Evolutionary conservation across 2,329 filamentous ascomycete species (phyloP).

Genomic region (Alternaria sp.): DNA sequence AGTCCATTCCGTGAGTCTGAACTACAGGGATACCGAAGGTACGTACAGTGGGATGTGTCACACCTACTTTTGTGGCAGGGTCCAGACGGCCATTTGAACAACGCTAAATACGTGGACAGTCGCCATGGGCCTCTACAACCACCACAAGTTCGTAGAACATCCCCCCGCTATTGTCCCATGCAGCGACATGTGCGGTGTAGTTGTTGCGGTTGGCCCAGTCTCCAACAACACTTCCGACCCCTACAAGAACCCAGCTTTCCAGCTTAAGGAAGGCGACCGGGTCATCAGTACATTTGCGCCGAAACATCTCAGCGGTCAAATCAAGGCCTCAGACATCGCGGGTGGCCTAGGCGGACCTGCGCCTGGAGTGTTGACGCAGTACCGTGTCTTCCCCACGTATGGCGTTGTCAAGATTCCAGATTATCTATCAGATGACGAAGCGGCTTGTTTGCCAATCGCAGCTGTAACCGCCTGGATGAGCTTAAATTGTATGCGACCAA

Average conservation of each 20-base stretch:
- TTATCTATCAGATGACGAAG: slow-evolving; percentile 66
- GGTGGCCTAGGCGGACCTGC: slow-evolving; percentile 67
- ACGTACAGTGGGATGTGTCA: background rate
- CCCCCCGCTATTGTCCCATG: slow-evolving; percentile 64
- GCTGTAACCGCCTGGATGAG: slow-evolving; percentile 70
- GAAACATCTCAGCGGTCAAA: slow-evolving; percentile 64
- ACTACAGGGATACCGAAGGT: slow-evolving; percentile 61
- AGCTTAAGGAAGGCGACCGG: slow-evolving; percentile 60
- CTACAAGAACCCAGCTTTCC: slow-evolving; percentile 54
- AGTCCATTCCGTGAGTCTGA: slow-evolving; percentile 60
- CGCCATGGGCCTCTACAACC: slow-evolving; percentile 69
- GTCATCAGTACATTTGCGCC: slow-evolving; percentile 70
- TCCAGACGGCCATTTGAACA: background rate
- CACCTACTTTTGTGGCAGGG: background rate
- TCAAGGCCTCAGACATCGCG: slow-evolving; percentile 62
- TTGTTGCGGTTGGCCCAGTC: slow-evolving; percentile 57
- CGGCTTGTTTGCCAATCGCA: slow-evolving; percentile 66
- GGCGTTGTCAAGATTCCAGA: slow-evolving; percentile 63
- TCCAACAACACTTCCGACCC: slow-evolving; percentile 49
- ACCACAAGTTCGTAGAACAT: slow-evolving; percentile 62
- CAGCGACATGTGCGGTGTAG: slow-evolving; percentile 72
- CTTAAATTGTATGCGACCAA: slow-evolving; percentile 65
- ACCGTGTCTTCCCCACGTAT: slow-evolving; percentile 65
- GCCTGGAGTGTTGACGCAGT: slow-evolving; percentile 63
- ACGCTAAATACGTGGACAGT: slow-evolving; percentile 54